Evolutionary conservation across 2,329 filamentous ascomycete genomes (phyloP).

Genomic region (Phyllosticta citrichinensis): DNA sequence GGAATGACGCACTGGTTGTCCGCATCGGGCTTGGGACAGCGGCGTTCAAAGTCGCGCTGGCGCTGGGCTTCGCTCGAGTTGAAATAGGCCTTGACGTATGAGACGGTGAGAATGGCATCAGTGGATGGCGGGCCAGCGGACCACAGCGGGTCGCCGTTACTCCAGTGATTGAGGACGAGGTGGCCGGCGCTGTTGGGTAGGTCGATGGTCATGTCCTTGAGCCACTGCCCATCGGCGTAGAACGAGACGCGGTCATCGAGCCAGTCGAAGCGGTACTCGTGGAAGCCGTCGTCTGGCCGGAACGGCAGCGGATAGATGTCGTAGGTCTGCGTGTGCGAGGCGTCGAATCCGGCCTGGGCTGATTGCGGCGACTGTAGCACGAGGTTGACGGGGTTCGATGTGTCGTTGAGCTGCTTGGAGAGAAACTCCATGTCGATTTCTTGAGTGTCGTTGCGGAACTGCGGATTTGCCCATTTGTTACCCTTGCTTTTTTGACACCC

Average conservation of each 20-base stretch:
- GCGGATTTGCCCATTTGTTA: slow-evolving; percentile 11
- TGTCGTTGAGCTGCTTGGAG: slow-evolving; percentile 52
- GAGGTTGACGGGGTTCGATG: slow-evolving; percentile 55
- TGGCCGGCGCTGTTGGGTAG: slow-evolving; percentile 54
- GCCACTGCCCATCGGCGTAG: slow-evolving; percentile 52
- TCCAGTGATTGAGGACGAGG: slow-evolving; percentile 66
- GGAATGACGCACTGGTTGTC: slow-evolving; percentile 21
- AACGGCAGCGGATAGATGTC: slow-evolving; percentile 52
- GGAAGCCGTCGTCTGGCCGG: slow-evolving; percentile 53
- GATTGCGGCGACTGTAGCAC: slow-evolving; percentile 62
- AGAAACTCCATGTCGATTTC: slow-evolving; percentile 78
- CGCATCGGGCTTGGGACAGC: slow-evolving; percentile 23
- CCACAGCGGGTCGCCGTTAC: slow-evolving; percentile 64
- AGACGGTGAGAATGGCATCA: slow-evolving; percentile 55
- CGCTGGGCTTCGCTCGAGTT: slow-evolving; percentile 48
- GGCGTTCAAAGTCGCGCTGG: slow-evolving; percentile 21
- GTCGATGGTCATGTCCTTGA: slow-evolving; percentile 47
- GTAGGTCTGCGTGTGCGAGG: slow-evolving; percentile 49
- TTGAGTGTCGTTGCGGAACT: slow-evolving; percentile 71
- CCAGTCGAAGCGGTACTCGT: slow-evolving; percentile 77
- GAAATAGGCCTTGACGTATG: slow-evolving; percentile 70
- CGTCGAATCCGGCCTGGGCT: slow-evolving; percentile 50
- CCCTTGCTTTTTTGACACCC: not conserved
- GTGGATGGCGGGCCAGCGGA: slow-evolving; percentile 56
- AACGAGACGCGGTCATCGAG: slow-evolving; percentile 52